Evolutionary conservation across 768 basidiomycete genomes (phyloP).

Genomic region (Tephrocybe sp.): DNA sequence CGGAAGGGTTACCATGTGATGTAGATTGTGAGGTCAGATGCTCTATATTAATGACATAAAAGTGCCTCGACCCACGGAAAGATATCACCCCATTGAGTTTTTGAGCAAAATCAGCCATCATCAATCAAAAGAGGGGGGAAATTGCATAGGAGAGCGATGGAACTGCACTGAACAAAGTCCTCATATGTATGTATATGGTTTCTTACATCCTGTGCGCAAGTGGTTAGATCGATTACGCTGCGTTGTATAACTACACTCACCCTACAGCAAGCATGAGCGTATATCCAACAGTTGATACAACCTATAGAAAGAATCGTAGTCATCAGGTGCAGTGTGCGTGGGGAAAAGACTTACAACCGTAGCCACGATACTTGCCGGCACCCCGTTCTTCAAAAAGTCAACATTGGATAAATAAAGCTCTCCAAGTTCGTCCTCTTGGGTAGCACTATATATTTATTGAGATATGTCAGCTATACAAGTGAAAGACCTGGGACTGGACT

Average conservation of each 20-base stretch:
- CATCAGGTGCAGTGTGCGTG: constrained; percentile 7
- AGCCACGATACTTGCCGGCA: constrained; percentile 92
- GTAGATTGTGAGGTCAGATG: constrained; percentile 9
- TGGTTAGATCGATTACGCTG: background rate
- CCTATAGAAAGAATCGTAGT: constrained; percentile 36
- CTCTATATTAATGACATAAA: constrained; percentile 9
- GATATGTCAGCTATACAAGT: constrained; percentile 13
- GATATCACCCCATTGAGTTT: no score
- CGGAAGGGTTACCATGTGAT: constrained; percentile 13
- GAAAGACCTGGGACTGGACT: constrained; percentile 27
- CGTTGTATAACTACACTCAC: constrained; percentile 37
- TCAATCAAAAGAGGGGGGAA: no score
- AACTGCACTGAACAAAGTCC: no score
- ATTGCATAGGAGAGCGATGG: no score
- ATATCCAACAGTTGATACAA: constrained; percentile 85
- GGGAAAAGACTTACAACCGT: constrained; percentile 57
- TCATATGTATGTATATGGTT: background rate
- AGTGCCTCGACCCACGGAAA: constrained; percentile 1
- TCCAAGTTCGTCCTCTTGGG: constrained; percentile 93
- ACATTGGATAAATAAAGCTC: constrained; percentile 79
- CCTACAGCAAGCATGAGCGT: constrained; percentile 68
- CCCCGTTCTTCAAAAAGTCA: constrained; percentile 92
- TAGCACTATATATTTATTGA: constrained; percentile 51
- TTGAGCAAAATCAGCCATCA: no score
- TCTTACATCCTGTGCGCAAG: constrained; percentile 6